Evolutionary conservation across 345 rosid genomes (phyloP).

Genomic region (Citrus trifoliata): DNA sequence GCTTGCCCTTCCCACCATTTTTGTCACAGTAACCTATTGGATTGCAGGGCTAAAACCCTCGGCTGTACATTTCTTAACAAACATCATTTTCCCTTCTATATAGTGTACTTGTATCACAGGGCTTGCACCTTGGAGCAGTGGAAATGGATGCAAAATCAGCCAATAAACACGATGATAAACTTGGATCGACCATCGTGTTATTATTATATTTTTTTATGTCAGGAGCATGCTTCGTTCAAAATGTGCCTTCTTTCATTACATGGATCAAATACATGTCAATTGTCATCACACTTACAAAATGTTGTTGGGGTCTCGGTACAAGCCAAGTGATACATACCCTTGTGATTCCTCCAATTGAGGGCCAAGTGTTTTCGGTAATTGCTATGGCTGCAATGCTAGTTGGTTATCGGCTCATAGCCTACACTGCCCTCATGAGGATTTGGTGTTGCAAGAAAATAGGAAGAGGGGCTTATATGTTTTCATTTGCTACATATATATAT

Average conservation of each 20-base stretch:
- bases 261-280: constrained; percentile 49
- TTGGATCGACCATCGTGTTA: constrained; percentile 40
- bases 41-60: constrained; percentile 54
- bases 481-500: too few relatives aligned
- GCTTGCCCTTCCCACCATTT: constrained; percentile 57
- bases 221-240: constrained; percentile 48
- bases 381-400: neutral
- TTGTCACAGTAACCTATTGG: constrained; percentile 56
- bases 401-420: neutral
- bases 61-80: constrained; percentile 29
- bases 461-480: too few relatives aligned
- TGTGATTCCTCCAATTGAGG: constrained; percentile 10
- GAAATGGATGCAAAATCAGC: constrained; percentile 45
- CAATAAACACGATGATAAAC: too few relatives aligned
- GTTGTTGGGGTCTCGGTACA: constrained; percentile 39
- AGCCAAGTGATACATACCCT: constrained; percentile 28
- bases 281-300: constrained; percentile 41
- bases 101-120: constrained; percentile 40
- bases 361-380: too few relatives aligned
- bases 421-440: neutral
- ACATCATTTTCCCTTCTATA: constrained; percentile 19
- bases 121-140: constrained; percentile 38
- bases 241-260: constrained; percentile 40
- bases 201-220: constrained; percentile 24
- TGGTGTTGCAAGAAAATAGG: neutral